phyloP scores from a whole-genome alignment of 2,329 filamentous ascomycete species.

The Dothistroma septosporum region DNA sequence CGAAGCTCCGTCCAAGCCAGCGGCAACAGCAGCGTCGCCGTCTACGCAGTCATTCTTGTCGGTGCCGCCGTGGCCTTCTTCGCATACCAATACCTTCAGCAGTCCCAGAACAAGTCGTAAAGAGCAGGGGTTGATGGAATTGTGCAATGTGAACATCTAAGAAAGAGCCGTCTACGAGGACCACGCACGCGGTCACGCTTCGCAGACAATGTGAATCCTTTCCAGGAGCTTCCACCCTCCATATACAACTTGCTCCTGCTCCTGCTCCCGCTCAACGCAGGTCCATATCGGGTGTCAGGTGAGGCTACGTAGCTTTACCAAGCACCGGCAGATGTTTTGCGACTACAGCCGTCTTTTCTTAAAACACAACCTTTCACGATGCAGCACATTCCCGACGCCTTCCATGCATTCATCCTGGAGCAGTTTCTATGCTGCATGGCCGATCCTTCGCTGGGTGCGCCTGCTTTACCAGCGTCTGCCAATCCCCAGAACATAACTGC shows the following conservation, averaged over 20 bases:
- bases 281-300: neutral
- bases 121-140: neutral
- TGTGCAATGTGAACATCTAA: neutral
- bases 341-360: neutral
- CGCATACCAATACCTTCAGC: constrained; percentile 80
- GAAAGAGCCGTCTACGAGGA: neutral
- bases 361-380: neutral
- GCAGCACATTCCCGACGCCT: neutral
- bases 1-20: constrained; percentile 41
- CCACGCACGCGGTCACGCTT: neutral
- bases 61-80: constrained; percentile 74
- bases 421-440: neutral
- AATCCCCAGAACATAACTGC: no score
- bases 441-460: no score
- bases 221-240: neutral
- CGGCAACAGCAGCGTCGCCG: constrained; percentile 55
- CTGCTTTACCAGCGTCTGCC: no score
- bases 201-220: neutral
- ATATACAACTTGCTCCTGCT: neutral
- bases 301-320: neutral
- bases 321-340: neutral
- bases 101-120: constrained; percentile 40
- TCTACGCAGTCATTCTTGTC: constrained; percentile 76
- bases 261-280: neutral
- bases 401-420: neutral